Base-by-base conservation (phyloP, 139 green algal genomes). In the Diplosphaera chodatii region DNA sequence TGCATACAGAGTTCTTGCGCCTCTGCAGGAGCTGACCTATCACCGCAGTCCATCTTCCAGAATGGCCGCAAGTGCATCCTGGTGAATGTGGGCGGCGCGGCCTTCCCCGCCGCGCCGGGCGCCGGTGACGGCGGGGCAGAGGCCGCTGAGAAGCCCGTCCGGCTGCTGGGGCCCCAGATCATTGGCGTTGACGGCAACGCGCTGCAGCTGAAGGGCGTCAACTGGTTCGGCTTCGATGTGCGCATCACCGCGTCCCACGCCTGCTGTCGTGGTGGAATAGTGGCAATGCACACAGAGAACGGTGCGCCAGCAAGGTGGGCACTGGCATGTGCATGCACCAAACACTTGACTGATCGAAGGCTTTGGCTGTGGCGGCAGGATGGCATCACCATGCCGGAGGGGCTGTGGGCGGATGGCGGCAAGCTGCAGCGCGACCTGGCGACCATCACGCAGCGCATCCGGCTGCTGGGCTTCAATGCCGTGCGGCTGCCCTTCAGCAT, bases 381-480 rank as follows among this genome's bases (percentile, higher is more conserved):
- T 3, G 15, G 29, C 63, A 34, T 68, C 37, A 56, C 40, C 48
- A 78, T 73, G 63, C 25, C 74, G 62, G 29, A 74, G 69, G 78
- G 32, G 29, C 37, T 69, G 55, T 77, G 40, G 48, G 48, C 48
- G 48, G 5, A 3, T 25, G 34, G 22, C 64, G 48, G 67, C 68
- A 67, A 65, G 29, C 63, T 79, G 20, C 67, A 67, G 2, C 28
- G 34, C 18, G 74, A 79, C 64, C 82, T 84, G 78, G 78, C 78
- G 22, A 84, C 78, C 18, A 66, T 84, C n/a, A 68, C 79, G 27
- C 82, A 87, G 66, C 71, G 79, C 22, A 74, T 84, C 30, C 79
- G 83, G 66, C 77, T 86, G 68, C 74, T 86, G 30, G 77, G 81
- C 55, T 86, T 82, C 77, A 86, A 86, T 48, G 71, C 81, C 27